Percentiles rank a stretch among this genome's conserved stretches.
These are phyloP conservation scores for Xanthoceras sorbifolium DNA, from an alignment of 345 rosid genomes.

Conservation along the genomic window DNA sequence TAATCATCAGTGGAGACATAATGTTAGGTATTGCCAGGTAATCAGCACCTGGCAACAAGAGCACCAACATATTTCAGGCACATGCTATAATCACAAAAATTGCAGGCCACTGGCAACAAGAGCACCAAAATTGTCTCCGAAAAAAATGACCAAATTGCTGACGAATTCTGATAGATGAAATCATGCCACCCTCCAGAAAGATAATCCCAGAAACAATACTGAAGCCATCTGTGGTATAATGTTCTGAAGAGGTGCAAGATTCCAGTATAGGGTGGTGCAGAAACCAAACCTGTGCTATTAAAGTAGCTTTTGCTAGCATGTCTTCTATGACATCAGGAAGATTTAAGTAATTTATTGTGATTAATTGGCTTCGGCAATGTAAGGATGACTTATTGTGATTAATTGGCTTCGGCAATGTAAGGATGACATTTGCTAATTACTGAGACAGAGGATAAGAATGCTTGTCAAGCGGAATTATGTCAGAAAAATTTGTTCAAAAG, in stretches of 20 bases:
- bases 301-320: too few species aligned
- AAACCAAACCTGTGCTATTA: background rate
- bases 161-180: background rate
- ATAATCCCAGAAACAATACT: background rate
- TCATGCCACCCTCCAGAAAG: background rate
- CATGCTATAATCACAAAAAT: background rate
- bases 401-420: background rate
- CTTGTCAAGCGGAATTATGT: background rate
- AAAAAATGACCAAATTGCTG: background rate
- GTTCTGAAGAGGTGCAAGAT: background rate
- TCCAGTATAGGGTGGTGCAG: background rate
- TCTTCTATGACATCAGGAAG: too few species aligned
- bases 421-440: background rate
- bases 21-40: too few species aligned
- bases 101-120: background rate
- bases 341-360: background rate
- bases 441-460: background rate
- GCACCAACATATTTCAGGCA: too few species aligned
- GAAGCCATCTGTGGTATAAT: background rate
- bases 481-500: too few species aligned
- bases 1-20: too few species aligned
- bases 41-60: too few species aligned
- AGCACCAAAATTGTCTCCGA: background rate
- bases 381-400: background rate
- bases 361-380: background rate